phyloP scores from a whole-genome alignment of 2,329 filamentous ascomycete species.

The Ophiostoma quercus region DNA sequence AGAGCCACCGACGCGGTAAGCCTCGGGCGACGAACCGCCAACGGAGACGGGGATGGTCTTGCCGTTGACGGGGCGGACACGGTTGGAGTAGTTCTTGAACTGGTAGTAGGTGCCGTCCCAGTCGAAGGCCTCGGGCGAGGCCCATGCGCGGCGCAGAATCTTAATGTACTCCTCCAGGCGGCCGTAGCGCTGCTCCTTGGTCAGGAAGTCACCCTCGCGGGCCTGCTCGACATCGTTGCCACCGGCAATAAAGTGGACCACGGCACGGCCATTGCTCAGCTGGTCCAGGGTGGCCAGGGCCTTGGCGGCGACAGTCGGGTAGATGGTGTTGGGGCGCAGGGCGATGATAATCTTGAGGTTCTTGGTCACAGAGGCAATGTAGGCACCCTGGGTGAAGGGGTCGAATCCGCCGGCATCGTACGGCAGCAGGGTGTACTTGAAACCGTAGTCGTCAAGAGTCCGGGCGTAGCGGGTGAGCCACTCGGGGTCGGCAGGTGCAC shows the following conservation, averaged over 20 bases:
- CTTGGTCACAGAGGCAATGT: slow-evolving; percentile 52
- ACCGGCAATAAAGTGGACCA: slow-evolving; percentile 56
- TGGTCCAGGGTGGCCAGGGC: slow-evolving; percentile 57
- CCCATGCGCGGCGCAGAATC: slow-evolving; percentile 55
- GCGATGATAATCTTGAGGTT: slow-evolving; percentile 58
- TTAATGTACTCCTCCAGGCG: slow-evolving; percentile 58
- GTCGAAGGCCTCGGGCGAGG: slow-evolving; percentile 53
- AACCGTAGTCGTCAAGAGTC: slow-evolving; percentile 54
- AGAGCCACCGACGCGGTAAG: slow-evolving; percentile 54
- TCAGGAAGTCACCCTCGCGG: slow-evolving; percentile 54
- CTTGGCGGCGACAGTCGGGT: slow-evolving; percentile 58
- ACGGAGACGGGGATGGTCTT: slow-evolving; percentile 52
- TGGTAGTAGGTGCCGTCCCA: slow-evolving; percentile 57
- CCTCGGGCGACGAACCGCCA: slow-evolving; percentile 54
- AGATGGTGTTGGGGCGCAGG: slow-evolving; percentile 56
- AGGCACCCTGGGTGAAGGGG: slow-evolving; percentile 55
- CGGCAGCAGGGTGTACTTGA: slow-evolving; percentile 57
- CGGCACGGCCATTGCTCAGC: slow-evolving; percentile 52
- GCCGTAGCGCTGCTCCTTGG: slow-evolving; percentile 53
- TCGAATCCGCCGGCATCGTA: slow-evolving; percentile 53
- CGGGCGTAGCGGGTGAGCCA: slow-evolving; percentile 53
- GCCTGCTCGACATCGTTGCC: slow-evolving; percentile 57
- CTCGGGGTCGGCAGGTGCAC: slow-evolving; percentile 48
- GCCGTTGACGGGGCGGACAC: slow-evolving; percentile 49
- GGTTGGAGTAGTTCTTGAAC: slow-evolving; percentile 54